Base-by-base conservation (phyloP, 23 red algal genomes). In the Gracilaria domingensis region DNA sequence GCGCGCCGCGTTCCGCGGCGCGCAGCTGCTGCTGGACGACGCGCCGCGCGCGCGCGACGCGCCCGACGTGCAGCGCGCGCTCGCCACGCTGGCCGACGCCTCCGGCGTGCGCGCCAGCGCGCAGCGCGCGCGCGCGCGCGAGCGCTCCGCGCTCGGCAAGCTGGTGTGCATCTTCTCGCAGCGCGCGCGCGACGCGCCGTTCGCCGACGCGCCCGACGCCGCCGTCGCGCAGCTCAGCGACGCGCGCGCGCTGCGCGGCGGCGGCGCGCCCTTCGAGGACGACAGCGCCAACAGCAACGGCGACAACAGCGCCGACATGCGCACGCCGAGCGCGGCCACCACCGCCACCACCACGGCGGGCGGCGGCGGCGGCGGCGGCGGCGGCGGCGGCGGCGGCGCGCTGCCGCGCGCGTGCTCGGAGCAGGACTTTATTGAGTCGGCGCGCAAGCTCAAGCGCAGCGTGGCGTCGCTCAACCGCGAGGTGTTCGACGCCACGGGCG, bases 401-500 rank as follows among this genome's bases (percentile, higher is more conserved):
- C 55, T 11, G 42, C 4, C 42, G 42, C 42, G 55, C 55, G 60
- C 23, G 12, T 65, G 60, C 25, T 29, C 25, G 24, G 69, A 75
- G 42, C 37, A 75, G 35, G 36, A 75, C 1, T 21, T 75, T 23
- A 47, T 45, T 21, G 14, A 47, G 39, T 75, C 69, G 35, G 86
- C 86, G 6, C 18, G 36, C 17, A 89, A 89, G 50, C 51, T 89
- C 20, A 79, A 78, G 55, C 45, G 50, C 2, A 47, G 25, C 6
- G 34, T 89, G n/a, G 86, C 75, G n/a, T 89, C 71, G 34, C 36
- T 89, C 23, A 79, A 69, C 56, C 28, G 61, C 24, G 86, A 77
- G 51, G n/a, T 89, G 18, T 60, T 48, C 47, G 55, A 89, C 37
- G 69, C 72, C 11, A 35, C 71, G 38, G 72, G 86, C 13, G 86